Evolutionary conservation across 2,329 filamentous ascomycete genomes (phyloP).

Genomic region (Orbilia oligospora): DNA sequence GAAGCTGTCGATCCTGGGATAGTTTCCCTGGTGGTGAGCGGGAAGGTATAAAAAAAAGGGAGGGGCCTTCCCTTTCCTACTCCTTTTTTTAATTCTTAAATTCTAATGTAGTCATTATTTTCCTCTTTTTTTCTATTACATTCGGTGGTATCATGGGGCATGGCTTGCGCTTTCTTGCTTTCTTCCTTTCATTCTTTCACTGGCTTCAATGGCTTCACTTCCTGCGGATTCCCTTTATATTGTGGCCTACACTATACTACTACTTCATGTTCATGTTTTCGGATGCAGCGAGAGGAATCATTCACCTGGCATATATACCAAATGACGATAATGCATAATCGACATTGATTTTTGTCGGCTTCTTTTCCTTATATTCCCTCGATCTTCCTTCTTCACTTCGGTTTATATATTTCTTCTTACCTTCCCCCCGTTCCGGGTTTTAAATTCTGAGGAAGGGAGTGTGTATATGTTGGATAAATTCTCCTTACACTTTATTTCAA

Average conservation of each 20-base stretch:
- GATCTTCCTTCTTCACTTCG: constrained; percentile 8
- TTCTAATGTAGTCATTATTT: constrained; percentile 25
- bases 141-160: constrained; percentile 35
- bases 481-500: background rate
- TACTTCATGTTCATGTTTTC: constrained; percentile 55
- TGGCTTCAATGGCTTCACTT: background rate
- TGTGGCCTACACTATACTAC: constrained; percentile 58
- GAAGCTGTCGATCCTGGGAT: constrained; percentile 60
- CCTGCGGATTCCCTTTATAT: constrained; percentile 2
- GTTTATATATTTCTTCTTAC: too few species aligned
- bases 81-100: constrained; percentile 16
- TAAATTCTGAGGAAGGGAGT: background rate
- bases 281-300: constrained; percentile 43
- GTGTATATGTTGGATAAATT: constrained; percentile 22
- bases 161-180: constrained; percentile 41
- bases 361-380: constrained; percentile 7
- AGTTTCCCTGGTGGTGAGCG: constrained; percentile 43
- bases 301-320: constrained; percentile 48
- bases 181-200: background rate
- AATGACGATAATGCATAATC: constrained; percentile 60
- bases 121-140: constrained; percentile 2
- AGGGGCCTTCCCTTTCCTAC: background rate
- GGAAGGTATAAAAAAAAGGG: constrained; percentile 13
- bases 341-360: constrained; percentile 31
- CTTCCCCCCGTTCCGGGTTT: too few species aligned